Percentiles rank a stretch among this genome's conserved stretches.
These are phyloP conservation scores for Amanita rimosa DNA, from an alignment of 768 basidiomycete species.

Conservation along the genomic window DNA sequence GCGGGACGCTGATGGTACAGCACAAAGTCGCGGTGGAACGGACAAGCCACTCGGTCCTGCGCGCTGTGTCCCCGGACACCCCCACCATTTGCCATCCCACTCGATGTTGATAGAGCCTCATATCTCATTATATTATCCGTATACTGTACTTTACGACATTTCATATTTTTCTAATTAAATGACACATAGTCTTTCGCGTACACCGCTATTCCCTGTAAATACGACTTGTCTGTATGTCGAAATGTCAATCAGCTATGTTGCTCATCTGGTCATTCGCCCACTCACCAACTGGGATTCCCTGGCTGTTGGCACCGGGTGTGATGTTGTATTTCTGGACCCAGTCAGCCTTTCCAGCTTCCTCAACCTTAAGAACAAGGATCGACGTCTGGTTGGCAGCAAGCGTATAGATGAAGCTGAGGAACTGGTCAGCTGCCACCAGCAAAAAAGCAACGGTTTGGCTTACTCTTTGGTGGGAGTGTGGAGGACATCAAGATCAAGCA, in stretches of 20 bases:
- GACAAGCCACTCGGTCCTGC: conserved; percentile 2
- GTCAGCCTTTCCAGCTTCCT: not conserved
- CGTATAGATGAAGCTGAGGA: not conserved
- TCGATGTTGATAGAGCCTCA: too few relatives aligned
- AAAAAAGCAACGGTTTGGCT: not conserved
- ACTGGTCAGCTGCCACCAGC: not conserved
- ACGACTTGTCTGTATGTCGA: not conserved
- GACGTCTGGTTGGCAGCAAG: not conserved
- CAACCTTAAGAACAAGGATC: not conserved
- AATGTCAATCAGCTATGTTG: too few relatives aligned
- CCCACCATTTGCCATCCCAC: not conserved
- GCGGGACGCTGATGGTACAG: conserved; percentile 8
- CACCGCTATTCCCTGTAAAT: not conserved
- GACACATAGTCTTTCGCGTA: not conserved
- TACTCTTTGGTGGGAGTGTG: not conserved
- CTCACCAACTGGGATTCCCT: not conserved
- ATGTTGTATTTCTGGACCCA: not conserved
- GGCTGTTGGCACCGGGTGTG: not conserved
- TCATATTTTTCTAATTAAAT: too few relatives aligned
- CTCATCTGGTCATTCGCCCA: not conserved
- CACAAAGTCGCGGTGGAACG: conserved; percentile 9
- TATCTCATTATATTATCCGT: not conserved
- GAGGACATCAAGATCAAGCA: not conserved
- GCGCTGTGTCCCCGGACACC: conserved; percentile 3
- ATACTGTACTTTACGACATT: not conserved